Conservation (phyloP, 2,329 filamentous ascomycete genomes). For the Aspergillus aculeatus region DNA sequence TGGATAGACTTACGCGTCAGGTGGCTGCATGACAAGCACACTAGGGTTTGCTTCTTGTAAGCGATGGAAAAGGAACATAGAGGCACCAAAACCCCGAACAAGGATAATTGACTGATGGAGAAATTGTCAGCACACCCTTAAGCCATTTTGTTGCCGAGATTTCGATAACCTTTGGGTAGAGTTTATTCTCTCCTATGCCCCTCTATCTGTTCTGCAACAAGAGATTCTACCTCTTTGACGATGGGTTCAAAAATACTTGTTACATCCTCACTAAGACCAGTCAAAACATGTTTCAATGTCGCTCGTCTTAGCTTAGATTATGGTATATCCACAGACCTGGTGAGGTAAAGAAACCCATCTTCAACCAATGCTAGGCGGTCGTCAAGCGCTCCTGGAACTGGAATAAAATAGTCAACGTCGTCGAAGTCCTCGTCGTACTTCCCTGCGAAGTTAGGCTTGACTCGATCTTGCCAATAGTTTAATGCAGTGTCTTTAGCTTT, state of each 20-base stretch:
- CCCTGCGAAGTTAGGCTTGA: constrained; percentile 28
- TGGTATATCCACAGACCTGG: constrained; percentile 9
- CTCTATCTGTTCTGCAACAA: constrained; percentile 25
- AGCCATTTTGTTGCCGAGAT: not conserved
- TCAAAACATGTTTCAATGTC: not conserved
- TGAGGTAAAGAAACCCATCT: constrained; percentile 20
- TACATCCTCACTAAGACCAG: constrained; percentile 18
- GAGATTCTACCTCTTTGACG: constrained; percentile 23
- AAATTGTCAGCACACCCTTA: not conserved
- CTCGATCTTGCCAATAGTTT: constrained; percentile 30
- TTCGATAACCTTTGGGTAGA: constrained; percentile 10
- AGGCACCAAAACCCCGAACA: constrained; percentile 42
- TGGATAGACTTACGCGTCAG: constrained; percentile 23
- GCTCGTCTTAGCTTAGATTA: not conserved
- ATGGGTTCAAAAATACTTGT: constrained; percentile 31
- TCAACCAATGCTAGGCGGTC: constrained; percentile 20
- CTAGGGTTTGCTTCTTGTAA: constrained; percentile 23
- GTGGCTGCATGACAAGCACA: constrained; percentile 35
- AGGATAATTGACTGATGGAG: constrained; percentile 32
- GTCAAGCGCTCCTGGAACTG: constrained; percentile 25
- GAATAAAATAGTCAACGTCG: constrained; percentile 22
- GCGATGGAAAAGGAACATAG: constrained; percentile 34
- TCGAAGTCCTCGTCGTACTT: constrained; percentile 24
- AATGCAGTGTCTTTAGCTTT: constrained; percentile 26
- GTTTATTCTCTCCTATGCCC: constrained; percentile 3